phyloP scores from a whole-genome alignment of 148 eudicot genomes.

The Dianthus caryophyllus region DNA sequence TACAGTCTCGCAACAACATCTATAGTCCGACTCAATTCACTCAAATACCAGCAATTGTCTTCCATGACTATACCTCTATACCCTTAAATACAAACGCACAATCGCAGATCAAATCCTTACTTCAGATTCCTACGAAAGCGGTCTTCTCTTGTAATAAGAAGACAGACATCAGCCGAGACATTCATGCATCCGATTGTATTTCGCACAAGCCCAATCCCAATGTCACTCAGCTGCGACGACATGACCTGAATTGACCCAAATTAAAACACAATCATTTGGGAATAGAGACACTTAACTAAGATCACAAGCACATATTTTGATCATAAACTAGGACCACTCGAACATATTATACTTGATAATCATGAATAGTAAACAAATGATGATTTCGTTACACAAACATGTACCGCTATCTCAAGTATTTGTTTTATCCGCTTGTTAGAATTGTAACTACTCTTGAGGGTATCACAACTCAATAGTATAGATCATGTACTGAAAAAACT shows the following conservation, averaged over 20 bases:
- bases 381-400: background rate
- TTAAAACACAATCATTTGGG: conserved; percentile 16
- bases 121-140: background rate
- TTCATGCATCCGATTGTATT: background rate
- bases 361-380: background rate
- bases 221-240: background rate
- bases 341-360: background rate
- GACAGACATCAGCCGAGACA: conserved; percentile 15
- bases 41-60: conserved; percentile 11
- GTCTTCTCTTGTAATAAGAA: background rate
- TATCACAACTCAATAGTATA: too few species aligned
- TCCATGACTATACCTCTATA: conserved; percentile 4
- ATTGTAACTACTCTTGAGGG: too few species aligned
- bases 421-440: too few species aligned
- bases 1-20: conserved; percentile 9
- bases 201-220: conserved; percentile 6
- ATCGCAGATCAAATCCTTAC: conserved; percentile 4
- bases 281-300: background rate
- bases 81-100: conserved; percentile 5
- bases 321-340: background rate
- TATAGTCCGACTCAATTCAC: background rate
- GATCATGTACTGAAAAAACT: background rate
- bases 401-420: background rate
- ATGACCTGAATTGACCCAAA: conserved; percentile 15
- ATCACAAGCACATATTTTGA: background rate